Percentiles rank a stretch among this genome's conserved stretches.
Evolutionary conservation across 179 eudicot species (phyloP).

Genomic region (Corrigiola litoralis): DNA sequence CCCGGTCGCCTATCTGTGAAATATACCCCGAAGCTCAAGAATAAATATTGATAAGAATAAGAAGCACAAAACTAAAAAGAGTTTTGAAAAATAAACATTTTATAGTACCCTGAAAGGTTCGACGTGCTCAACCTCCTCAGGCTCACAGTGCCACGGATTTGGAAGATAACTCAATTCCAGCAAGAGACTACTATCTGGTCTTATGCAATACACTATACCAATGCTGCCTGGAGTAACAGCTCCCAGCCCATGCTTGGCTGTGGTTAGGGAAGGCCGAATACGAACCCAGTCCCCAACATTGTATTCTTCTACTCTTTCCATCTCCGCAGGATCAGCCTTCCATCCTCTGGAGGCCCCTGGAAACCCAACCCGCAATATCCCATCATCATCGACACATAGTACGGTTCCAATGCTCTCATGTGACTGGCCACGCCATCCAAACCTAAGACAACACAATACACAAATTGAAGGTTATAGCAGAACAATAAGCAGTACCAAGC

Average conservation of each 20-base stretch:
- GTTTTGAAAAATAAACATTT: neutral
- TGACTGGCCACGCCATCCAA: slow-evolving; percentile 90
- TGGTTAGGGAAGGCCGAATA: slow-evolving; percentile 86
- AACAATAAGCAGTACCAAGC: slow-evolving; percentile 5
- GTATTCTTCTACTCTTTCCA: slow-evolving; percentile 98
- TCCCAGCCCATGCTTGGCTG: slow-evolving; percentile 94
- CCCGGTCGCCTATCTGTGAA: slow-evolving; percentile 80
- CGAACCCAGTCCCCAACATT: slow-evolving; percentile 99
- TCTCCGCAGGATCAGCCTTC: slow-evolving; percentile 99
- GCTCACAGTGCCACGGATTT: slow-evolving; percentile 99
- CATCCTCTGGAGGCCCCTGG: slow-evolving; percentile 99
- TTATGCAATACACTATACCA: slow-evolving; percentile 86
- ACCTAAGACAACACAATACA: slow-evolving; percentile 44
- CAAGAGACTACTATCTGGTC: slow-evolving; percentile 86
- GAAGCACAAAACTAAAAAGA: neutral
- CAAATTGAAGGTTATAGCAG: slow-evolving; percentile 4
- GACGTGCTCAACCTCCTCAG: slow-evolving; percentile 98
- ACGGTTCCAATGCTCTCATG: slow-evolving; percentile 96
- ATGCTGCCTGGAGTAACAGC: slow-evolving; percentile 97
- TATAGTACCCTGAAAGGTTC: slow-evolving; percentile 45
- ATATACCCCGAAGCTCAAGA: neutral
- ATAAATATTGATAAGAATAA: neutral
- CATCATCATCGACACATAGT: slow-evolving; percentile 97
- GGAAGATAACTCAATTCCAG: slow-evolving; percentile 87
- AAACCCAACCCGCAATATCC: slow-evolving; percentile 95